These are phyloP conservation scores for Schizopora paradoxa DNA, from an alignment of 1,284 basidiomycete species.

Conservation along the genomic window DNA sequence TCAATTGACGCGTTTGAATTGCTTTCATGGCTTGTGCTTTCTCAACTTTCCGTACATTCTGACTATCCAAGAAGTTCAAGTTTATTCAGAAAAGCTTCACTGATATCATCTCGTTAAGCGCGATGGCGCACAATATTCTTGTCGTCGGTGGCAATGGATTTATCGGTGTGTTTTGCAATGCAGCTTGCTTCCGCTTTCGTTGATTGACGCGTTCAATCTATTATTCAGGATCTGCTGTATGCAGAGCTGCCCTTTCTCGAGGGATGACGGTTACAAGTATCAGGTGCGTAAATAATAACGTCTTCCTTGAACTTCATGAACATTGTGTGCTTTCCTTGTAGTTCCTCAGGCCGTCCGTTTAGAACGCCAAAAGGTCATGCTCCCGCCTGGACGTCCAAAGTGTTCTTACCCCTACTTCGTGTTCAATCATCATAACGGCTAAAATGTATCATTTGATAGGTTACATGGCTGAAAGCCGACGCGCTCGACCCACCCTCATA, in stretches of 20 bases:
- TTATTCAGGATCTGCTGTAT: conserved; percentile 80
- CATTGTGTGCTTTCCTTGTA: conserved; percentile 28
- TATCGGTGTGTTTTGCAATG: conserved; percentile 66
- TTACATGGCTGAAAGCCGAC: conserved; percentile 78
- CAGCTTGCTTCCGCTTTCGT: conserved; percentile 8
- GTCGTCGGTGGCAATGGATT: conserved; percentile 96
- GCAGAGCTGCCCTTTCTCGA: conserved; percentile 75
- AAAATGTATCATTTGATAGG: conserved; percentile 37
- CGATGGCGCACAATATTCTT: conserved; percentile 58
- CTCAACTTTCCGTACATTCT: too few species aligned
- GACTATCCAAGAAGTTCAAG: too few species aligned
- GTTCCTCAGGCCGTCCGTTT: conserved; percentile 84
- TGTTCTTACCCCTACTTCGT: conserved; percentile 25
- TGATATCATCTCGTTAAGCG: too few species aligned
- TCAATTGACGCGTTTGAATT: too few species aligned
- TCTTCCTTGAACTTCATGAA: conserved; percentile 2
- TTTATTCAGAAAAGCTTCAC: too few species aligned
- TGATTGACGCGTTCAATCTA: conserved; percentile 1
- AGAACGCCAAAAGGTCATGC: conserved; percentile 83
- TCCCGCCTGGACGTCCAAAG: conserved; percentile 80
- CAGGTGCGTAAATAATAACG: conserved; percentile 59
- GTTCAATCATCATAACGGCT: conserved; percentile 5
- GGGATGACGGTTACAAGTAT: conserved; percentile 88
- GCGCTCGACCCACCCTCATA: conserved; percentile 78
- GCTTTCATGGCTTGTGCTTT: too few species aligned